phyloP scores from a whole-genome alignment of 257 asterid species.

The Nicotiana otophora region DNA sequence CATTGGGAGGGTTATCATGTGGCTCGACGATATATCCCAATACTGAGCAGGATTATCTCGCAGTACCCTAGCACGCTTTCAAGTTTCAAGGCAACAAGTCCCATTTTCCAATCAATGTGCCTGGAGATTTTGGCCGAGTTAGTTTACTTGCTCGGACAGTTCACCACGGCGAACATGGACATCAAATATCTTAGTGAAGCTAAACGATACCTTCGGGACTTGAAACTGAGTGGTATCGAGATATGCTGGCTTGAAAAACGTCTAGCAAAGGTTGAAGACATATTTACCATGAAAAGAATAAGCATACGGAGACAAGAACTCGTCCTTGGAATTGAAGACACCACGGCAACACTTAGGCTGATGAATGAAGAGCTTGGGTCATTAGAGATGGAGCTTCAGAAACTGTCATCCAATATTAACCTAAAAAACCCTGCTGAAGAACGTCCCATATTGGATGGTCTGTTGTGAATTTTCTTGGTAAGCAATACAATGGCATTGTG shows the following conservation, averaged over 20 bases:
- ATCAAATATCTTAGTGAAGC: background rate
- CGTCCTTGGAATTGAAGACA: background rate
- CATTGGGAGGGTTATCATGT: slow-evolving; percentile 7
- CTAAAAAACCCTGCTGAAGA: too few relatives aligned
- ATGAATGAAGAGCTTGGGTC: background rate
- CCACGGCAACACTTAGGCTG: background rate
- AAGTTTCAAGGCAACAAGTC: slow-evolving; percentile 1
- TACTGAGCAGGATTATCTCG: background rate
- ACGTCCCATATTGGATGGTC: background rate
- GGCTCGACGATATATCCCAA: slow-evolving; percentile 7
- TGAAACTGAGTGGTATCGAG: slow-evolving; percentile 12
- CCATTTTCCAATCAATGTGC: background rate
- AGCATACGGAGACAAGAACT: background rate
- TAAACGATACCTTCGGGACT: background rate
- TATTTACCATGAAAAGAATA: background rate
- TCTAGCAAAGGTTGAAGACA: background rate
- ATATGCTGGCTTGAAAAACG: slow-evolving; percentile 8
- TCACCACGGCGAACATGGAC: background rate
- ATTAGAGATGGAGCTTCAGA: background rate
- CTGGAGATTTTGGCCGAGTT: slow-evolving; percentile 10
- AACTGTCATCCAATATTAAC: background rate
- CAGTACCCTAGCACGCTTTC: slow-evolving; percentile 1
- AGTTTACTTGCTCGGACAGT: slow-evolving; percentile 12
- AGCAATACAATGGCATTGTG: background rate
- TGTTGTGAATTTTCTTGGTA: background rate